Percentiles rank a stretch among this genome's conserved stretches.
These are phyloP conservation scores for Thermoascus crustaceus DNA, from an alignment of 2,329 filamentous ascomycete species.

Conservation along the genomic window DNA sequence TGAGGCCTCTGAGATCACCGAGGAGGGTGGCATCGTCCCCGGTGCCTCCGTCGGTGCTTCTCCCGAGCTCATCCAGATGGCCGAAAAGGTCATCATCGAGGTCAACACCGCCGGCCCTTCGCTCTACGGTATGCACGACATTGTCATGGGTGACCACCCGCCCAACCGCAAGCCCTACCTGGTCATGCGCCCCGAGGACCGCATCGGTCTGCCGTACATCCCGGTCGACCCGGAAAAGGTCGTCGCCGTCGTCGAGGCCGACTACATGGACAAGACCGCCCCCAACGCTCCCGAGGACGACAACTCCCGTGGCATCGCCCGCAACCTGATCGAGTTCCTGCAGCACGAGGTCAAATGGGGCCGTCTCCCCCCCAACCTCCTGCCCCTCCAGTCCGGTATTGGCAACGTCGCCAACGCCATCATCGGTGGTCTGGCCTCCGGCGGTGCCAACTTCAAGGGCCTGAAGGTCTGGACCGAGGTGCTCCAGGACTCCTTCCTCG, in stretches of 20 bases:
- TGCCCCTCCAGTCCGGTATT: constrained; percentile 80
- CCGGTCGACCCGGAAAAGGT: constrained; percentile 79
- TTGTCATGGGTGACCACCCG: constrained; percentile 78
- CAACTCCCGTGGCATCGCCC: constrained; percentile 62
- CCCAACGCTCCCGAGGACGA: constrained; percentile 72
- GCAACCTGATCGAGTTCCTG: constrained; percentile 74
- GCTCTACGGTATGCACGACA: constrained; percentile 84
- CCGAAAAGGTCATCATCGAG: constrained; percentile 87
- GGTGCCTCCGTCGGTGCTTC: constrained; percentile 79
- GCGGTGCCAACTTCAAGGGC: constrained; percentile 70
- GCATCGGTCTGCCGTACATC: constrained; percentile 74
- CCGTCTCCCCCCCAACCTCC: constrained; percentile 65
- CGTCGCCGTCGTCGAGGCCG: constrained; percentile 73
- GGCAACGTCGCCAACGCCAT: constrained; percentile 92
- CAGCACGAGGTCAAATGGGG: constrained; percentile 76
- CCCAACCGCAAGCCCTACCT: constrained; percentile 76
- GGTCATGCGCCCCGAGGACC: constrained; percentile 76
- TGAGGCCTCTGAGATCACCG: constrained; percentile 77
- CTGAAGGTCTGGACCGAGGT: constrained; percentile 92
- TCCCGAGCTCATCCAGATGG: constrained; percentile 81
- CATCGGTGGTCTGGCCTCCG: constrained; percentile 68
- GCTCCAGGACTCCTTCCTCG: constrained; percentile 84
- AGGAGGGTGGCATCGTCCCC: constrained; percentile 80
- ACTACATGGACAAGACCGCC: constrained; percentile 69
- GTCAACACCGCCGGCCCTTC: constrained; percentile 80